Base-by-base conservation (phyloP, 345 rosid species). In the Garcia nutans region DNA sequence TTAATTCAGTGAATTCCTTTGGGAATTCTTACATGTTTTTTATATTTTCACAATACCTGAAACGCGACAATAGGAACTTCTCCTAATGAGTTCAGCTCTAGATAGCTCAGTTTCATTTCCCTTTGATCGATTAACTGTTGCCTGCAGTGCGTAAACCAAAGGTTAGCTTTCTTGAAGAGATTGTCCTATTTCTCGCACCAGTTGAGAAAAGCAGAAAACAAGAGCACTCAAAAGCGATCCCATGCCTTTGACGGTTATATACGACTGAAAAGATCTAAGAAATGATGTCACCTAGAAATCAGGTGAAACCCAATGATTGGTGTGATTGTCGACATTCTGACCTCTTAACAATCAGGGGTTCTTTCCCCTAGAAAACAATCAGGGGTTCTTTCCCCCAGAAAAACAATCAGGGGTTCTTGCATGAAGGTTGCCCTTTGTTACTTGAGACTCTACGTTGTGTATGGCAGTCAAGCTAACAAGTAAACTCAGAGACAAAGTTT, bases 1-100 rank as follows among this genome's bases (percentile, higher is more conserved):
- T 33, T 47, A 68, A 28, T 54, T 9, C 13, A 49, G 54, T 19
- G 26, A 44, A 75, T 47, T 77, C 10, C 67, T 75, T 65, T 47
- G 10, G 50, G 19, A 20, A 16, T 3, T 7, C 22, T 42, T 58
- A 15, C 57, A n/a, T 12, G 20, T 31, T 64, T 47, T 1, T 59
- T 59, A 31, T 24, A n/a, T 10, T 71, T 12, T 71, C 45, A 44
- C 71, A 79, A 44, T 84, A 95, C 99, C 97, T 79, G 94, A 84
- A 74, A 95, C 93, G 49, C 93, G 94, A 77, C 99, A 95, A 73
- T 93, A 91, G 56, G 97, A 89, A 83, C 98, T 95, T 83, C 79
- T 93, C 73, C 86, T 87, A 65, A 95, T 87, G 80, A 95, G 94
- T 50, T 95, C 98, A 55, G 99, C 84, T 86, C 84, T 84, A 33